phyloP scores from a whole-genome alignment of 495 filamentous ascomycete genomes.

The Tetracladium setigerum region DNA sequence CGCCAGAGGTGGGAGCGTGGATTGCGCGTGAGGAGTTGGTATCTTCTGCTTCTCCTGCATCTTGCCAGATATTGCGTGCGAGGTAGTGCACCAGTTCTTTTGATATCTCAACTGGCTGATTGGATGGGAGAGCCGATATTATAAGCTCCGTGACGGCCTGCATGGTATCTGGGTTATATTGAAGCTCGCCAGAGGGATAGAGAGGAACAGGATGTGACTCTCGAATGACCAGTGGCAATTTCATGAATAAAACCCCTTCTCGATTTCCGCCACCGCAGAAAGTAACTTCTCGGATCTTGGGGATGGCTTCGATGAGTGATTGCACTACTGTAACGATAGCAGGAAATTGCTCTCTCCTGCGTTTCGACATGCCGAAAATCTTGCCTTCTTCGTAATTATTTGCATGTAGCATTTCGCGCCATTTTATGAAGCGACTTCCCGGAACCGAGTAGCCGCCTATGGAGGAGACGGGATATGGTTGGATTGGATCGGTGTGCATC shows the following conservation, averaged over 20 bases:
- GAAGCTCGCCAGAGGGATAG: conserved; percentile 37
- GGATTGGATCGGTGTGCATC: conserved; percentile 57
- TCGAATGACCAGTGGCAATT: conserved; percentile 48
- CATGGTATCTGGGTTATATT: conserved; percentile 32
- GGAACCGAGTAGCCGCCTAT: conserved; percentile 73
- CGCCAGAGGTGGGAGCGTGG: conserved; percentile 61
- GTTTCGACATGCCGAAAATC: conserved; percentile 78
- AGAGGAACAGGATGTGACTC: conserved; percentile 55
- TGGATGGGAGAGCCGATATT: conserved; percentile 42
- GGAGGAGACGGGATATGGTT: conserved; percentile 76
- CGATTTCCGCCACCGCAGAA: conserved; percentile 85
- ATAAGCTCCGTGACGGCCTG: conserved; percentile 39
- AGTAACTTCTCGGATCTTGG: conserved; percentile 60
- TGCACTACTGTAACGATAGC: conserved; percentile 75
- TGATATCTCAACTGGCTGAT: conserved; percentile 30
- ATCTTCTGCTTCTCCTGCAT: conserved; percentile 33
- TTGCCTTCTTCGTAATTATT: conserved; percentile 45
- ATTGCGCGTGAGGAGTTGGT: conserved; percentile 61
- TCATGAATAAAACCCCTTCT: conserved; percentile 71
- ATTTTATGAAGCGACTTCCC: conserved; percentile 53
- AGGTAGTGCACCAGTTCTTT: conserved; percentile 34
- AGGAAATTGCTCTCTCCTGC: conserved; percentile 72
- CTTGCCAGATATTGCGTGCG: conserved; percentile 36
- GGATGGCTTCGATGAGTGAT: conserved; percentile 59
- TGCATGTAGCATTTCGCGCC: conserved; percentile 46